Conservation (phyloP, 352 stramenopile species). For the Globisporangium abappressorium region DNA sequence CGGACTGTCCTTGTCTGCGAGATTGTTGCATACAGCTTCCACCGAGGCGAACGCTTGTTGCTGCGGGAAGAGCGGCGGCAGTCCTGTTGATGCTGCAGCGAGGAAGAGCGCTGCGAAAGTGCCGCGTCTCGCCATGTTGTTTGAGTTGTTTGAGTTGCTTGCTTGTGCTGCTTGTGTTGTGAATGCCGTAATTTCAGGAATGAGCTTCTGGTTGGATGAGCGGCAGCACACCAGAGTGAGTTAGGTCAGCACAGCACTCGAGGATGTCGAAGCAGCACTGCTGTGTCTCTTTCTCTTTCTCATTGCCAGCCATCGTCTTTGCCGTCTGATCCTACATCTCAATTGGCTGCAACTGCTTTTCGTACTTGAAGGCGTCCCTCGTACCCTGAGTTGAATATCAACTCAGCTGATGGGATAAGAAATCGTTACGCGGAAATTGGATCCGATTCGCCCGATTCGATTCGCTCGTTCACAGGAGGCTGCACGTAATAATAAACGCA, state of each 20-base stretch:
- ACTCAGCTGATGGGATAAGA: background rate
- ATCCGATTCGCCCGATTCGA: background rate
- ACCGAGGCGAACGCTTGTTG: background rate
- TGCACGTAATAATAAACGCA: background rate
- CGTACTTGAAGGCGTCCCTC: background rate
- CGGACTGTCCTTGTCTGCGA: conserved; percentile 21
- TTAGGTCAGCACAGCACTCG: background rate
- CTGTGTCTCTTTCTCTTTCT: background rate
- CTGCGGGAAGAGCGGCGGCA: background rate
- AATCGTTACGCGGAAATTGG: background rate
- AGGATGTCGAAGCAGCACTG: background rate
- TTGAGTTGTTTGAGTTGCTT: background rate
- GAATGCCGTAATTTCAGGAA: background rate
- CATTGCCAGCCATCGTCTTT: background rate
- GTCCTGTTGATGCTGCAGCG: background rate
- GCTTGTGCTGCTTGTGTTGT: background rate
- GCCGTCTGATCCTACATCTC: background rate
- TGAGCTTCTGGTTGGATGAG: background rate
- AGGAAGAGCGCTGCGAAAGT: background rate
- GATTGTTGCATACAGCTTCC: conserved; percentile 17
- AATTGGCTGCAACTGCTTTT: background rate
- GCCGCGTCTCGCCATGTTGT: background rate
- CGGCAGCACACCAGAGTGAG: background rate
- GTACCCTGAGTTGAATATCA: background rate
- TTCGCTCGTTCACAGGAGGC: background rate